phyloP scores from a whole-genome alignment of 495 filamentous ascomycete genomes.

The Xylaria bambusicola region DNA sequence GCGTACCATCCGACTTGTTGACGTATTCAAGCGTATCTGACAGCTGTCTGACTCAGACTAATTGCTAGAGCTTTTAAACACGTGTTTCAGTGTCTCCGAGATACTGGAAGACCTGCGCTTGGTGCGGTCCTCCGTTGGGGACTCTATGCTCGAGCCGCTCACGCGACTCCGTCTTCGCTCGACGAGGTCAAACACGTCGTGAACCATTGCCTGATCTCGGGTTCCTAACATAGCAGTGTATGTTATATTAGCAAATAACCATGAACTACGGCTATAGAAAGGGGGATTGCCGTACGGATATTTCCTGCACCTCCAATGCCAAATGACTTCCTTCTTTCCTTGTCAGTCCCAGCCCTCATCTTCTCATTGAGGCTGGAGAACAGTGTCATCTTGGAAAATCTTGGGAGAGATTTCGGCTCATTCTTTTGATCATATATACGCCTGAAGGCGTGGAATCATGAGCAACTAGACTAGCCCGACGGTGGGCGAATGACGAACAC shows the following conservation, averaged over 20 bases:
- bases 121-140: neutral
- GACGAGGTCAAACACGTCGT: slow-evolving; percentile 2
- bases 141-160: neutral
- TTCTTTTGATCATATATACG: neutral
- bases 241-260: no score
- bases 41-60: neutral
- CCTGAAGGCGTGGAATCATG: neutral
- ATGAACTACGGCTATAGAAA: no score
- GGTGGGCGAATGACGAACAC: neutral
- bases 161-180: slow-evolving; percentile 13
- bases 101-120: slow-evolving; percentile 12
- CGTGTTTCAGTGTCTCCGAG: slow-evolving; percentile 11
- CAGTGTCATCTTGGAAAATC: neutral
- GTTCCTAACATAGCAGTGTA: neutral
- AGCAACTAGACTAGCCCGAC: neutral
- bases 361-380: neutral
- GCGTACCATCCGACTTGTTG: neutral
- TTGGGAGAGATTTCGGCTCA: neutral
- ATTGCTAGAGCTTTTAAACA: slow-evolving; percentile 6
- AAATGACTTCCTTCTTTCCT: slow-evolving; percentile 31
- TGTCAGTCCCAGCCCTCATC: slow-evolving; percentile 6
- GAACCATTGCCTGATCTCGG: slow-evolving; percentile 6
- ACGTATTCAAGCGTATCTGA: neutral
- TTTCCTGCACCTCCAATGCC: slow-evolving; percentile 38
- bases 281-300: slow-evolving; percentile 28